A percentile compares a stretch with the other conserved stretches of the same genome.
Conservation (phyloP, 768 basidiomycete genomes). For the Hysterangium stoloniferum region DNA sequence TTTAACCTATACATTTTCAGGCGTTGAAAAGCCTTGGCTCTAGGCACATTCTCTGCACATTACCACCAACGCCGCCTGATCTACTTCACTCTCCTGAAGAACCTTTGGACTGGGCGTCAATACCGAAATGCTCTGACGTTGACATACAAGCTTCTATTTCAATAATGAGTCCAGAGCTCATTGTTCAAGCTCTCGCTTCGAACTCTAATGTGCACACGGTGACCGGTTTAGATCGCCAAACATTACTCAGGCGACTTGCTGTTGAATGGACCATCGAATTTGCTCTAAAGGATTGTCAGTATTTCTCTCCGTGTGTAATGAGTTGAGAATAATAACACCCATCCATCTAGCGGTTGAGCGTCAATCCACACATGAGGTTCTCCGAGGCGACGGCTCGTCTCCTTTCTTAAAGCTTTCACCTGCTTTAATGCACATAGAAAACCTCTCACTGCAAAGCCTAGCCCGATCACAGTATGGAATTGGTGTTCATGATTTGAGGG, state of each 20-base stretch:
- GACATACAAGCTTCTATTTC: constrained; percentile 22
- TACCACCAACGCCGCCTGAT: constrained; percentile 29
- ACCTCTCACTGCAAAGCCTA: constrained; percentile 80
- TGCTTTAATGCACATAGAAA: constrained; percentile 85
- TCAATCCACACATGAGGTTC: constrained; percentile 43
- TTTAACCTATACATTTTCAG: constrained; percentile 26
- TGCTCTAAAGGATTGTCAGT: constrained; percentile 71
- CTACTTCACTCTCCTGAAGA: constrained; percentile 38
- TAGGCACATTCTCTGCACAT: constrained; percentile 30
- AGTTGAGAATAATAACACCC: constrained; percentile 1
- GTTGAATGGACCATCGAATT: constrained; percentile 64
- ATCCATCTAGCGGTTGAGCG: constrained; percentile 44
- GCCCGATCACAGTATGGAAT: constrained; percentile 72
- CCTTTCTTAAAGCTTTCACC: constrained; percentile 77
- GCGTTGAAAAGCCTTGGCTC: constrained; percentile 36
- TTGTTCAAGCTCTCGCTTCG: constrained; percentile 48
- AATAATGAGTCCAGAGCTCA: constrained; percentile 45
- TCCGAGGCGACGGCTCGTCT: constrained; percentile 60
- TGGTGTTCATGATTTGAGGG: constrained; percentile 81
- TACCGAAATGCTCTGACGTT: constrained; percentile 13
- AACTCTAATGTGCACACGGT: constrained; percentile 50
- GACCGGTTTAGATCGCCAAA: constrained; percentile 53
- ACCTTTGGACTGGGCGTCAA: constrained; percentile 34
- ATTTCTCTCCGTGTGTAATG: constrained; percentile 13
- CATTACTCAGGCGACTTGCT: constrained; percentile 46